Conservation (phyloP, 331 rosid species). For the Stylosanthes scabra region DNA sequence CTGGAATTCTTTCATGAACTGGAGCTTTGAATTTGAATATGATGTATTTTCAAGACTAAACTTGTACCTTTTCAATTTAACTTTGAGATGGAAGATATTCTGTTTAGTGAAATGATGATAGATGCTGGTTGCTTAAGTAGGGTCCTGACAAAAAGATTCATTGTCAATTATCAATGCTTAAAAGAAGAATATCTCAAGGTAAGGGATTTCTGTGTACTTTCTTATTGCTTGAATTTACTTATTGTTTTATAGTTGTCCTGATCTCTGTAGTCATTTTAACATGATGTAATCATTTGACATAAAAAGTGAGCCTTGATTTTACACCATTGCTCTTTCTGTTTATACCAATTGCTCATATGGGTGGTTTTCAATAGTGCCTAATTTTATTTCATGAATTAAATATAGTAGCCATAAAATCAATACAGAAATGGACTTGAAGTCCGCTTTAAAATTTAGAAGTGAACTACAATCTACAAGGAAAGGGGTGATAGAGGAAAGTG, state of each 20-base stretch:
- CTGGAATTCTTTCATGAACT: too few relatives aligned
- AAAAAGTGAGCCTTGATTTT: neutral
- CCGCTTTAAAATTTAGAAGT: conserved; percentile 13
- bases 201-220: too few relatives aligned
- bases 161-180: too few relatives aligned
- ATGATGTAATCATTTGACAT: conserved; percentile 5
- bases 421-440: conserved; percentile 8
- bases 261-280: conserved; percentile 27
- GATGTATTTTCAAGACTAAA: too few relatives aligned
- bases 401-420: neutral
- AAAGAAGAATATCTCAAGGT: too few relatives aligned
- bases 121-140: too few relatives aligned
- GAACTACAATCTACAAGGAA: neutral
- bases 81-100: too few relatives aligned
- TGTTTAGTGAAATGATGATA: too few relatives aligned
- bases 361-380: conserved; percentile 11
- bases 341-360: conserved; percentile 16
- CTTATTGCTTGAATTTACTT: too few relatives aligned
- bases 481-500: conserved; percentile 9
- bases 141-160: too few relatives aligned
- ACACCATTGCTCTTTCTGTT: neutral
- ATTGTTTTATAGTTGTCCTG: conserved; percentile 30
- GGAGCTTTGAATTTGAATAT: too few relatives aligned
- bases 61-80: too few relatives aligned
- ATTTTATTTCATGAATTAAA: conserved; percentile 12